Evolutionary conservation across 2,329 filamentous ascomycete species (phyloP).

Genomic region (Eutypella sp.): DNA sequence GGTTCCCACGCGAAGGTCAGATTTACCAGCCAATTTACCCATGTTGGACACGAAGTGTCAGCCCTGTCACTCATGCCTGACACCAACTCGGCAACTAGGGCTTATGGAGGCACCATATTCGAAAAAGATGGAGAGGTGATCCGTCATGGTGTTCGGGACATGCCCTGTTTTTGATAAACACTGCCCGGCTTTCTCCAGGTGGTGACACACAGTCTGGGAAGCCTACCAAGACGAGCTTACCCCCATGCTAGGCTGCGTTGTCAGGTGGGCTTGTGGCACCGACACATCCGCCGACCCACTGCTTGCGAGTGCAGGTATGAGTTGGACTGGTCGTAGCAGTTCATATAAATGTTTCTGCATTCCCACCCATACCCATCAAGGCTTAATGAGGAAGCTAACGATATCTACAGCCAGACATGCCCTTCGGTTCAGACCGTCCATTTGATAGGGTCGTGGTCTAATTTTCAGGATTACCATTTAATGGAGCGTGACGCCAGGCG

Average conservation of each 20-base stretch:
- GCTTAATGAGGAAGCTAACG: constrained; percentile 21
- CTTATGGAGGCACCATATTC: constrained; percentile 10
- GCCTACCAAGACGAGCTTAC: constrained; percentile 10
- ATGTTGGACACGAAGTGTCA: constrained; percentile 13
- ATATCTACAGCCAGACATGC: constrained; percentile 48
- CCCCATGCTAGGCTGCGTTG: constrained; percentile 11
- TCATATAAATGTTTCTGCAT: constrained; percentile 8
- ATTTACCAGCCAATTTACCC: constrained; percentile 15
- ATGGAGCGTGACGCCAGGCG: constrained; percentile 78
- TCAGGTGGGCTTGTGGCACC: constrained; percentile 15
- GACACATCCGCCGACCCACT: constrained; percentile 4
- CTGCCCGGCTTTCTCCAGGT: constrained; percentile 9
- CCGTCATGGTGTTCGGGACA: constrained; percentile 1
- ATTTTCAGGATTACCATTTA: constrained; percentile 72
- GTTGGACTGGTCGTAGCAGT: constrained; percentile 7
- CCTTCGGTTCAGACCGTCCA: constrained; percentile 65
- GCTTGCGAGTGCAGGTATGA: constrained; percentile 12
- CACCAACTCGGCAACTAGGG: constrained; percentile 6
- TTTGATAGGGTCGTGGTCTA: constrained; percentile 91
- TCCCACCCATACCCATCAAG: constrained; percentile 8
- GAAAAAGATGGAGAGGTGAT: constrained; percentile 6
- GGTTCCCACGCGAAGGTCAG: constrained; percentile 25
- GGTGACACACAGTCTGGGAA: constrained; percentile 3
- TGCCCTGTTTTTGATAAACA: constrained; percentile 15
- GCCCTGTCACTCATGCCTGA: constrained; percentile 17